Conservation (phyloP, 2,329 filamentous ascomycete genomes). For the Cercospora zeae-maydis region DNA sequence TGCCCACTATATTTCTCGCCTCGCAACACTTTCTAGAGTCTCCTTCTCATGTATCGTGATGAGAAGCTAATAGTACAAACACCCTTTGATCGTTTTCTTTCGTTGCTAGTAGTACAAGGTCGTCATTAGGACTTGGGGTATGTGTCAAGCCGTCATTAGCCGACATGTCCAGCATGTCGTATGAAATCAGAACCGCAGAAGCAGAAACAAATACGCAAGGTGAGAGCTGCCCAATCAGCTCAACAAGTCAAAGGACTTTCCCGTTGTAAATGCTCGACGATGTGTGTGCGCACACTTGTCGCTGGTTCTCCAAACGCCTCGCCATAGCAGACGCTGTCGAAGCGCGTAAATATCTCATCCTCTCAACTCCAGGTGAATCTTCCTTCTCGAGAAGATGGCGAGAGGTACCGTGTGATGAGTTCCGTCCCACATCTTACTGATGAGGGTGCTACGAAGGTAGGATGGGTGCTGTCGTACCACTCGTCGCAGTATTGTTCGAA, state of each 20-base stretch:
- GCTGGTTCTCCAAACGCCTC: conserved; percentile 1
- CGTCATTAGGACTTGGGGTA: conserved; percentile 12
- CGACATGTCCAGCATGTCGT: conserved; percentile 14
- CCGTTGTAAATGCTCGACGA: conserved; percentile 1
- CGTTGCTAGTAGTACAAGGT: conserved; percentile 10
- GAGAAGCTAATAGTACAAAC: conserved; percentile 3
- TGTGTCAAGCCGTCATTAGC: conserved; percentile 4
- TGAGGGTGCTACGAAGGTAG: background rate
- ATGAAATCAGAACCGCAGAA: background rate
- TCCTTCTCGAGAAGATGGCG: background rate
- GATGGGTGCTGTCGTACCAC: conserved; percentile 3
- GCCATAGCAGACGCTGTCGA: background rate
- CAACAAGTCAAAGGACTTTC: background rate
- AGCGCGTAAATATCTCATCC: background rate
- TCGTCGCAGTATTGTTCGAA: background rate
- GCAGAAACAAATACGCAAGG: background rate
- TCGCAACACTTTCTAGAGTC: background rate
- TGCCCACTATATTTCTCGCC: background rate
- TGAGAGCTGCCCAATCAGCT: conserved; percentile 1
- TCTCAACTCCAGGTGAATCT: background rate
- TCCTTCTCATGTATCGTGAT: background rate
- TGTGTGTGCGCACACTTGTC: background rate
- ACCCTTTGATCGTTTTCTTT: background rate
- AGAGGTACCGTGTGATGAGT: conserved; percentile 1
- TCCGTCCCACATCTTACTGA: background rate